A percentile compares a stretch with the other conserved stretches of the same genome.
Evolutionary conservation across 208 protist genomes (phyloP).

Genomic region (Herpetomonas muscarum): DNA sequence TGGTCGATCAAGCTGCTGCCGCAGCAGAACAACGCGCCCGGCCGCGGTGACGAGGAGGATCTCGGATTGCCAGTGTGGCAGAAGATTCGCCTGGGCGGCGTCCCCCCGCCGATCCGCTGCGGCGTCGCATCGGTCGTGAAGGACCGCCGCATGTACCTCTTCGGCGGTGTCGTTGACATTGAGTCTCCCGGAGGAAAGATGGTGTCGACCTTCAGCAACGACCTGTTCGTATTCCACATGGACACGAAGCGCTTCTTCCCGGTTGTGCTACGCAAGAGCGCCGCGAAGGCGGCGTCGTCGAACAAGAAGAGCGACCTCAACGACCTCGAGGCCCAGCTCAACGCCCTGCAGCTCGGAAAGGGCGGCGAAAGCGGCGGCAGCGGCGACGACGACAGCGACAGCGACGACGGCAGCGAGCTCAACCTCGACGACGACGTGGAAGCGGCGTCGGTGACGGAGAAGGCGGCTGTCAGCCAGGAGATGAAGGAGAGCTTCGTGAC

Average conservation of each 20-base stretch:
- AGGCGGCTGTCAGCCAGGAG: conserved; percentile 11
- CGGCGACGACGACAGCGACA: conserved; percentile 17
- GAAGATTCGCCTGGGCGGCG: conserved; percentile 68
- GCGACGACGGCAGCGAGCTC: conserved; percentile 15
- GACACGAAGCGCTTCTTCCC: conserved; percentile 87
- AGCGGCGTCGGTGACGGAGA: conserved; percentile 1
- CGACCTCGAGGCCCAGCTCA: conserved; percentile 56
- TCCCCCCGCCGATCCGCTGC: conserved; percentile 83
- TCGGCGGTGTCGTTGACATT: conserved; percentile 89
- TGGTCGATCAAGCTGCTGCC: conserved; percentile 62
- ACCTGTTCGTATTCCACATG: conserved; percentile 91
- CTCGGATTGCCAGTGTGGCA: conserved; percentile 54
- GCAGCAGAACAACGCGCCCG: conserved; percentile 1
- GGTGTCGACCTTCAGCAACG: conserved; percentile 87
- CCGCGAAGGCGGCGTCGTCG: conserved; percentile 6
- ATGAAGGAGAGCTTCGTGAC: conserved; percentile 76
- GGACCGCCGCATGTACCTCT: conserved; percentile 86
- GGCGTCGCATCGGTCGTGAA: conserved; percentile 58
- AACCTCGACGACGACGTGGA: conserved; percentile 29
- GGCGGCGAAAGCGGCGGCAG: conserved; percentile 3
- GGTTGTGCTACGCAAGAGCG: conserved; percentile 52
- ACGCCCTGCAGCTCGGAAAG: conserved; percentile 42
- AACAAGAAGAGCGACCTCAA: conserved; percentile 17
- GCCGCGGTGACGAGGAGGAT: not conserved
- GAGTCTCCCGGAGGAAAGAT: conserved; percentile 80